Evolutionary conservation across 192 early-diverging fungal species (phyloP).

Genomic region (Entomortierella lignicola): DNA sequence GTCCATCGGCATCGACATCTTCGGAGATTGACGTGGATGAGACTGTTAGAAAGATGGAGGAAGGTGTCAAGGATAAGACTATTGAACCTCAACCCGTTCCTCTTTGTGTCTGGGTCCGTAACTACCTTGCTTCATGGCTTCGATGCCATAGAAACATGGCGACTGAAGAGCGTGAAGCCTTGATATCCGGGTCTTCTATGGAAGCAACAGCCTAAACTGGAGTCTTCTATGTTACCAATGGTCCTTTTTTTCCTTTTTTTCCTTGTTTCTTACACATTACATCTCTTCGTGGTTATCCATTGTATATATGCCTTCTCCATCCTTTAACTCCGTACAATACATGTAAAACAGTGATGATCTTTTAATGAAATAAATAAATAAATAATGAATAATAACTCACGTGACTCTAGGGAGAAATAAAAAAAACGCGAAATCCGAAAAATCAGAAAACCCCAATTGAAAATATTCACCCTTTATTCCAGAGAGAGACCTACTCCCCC

Average conservation of each 20-base stretch:
- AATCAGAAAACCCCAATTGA: no score
- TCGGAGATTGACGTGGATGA: slow-evolving; percentile 21
- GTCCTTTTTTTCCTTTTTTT: no score
- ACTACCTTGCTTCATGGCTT: slow-evolving; percentile 14
- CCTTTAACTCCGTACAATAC: no score
- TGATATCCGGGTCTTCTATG: slow-evolving; percentile 2
- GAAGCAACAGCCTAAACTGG: neutral
- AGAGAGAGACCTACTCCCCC: no score
- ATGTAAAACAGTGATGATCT: no score
- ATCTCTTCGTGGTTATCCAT: neutral
- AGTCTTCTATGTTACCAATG: no score
- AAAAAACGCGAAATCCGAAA: no score
- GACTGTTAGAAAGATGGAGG: slow-evolving; percentile 46
- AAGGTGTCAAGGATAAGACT: slow-evolving; percentile 43
- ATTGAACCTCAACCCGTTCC: slow-evolving; percentile 4
- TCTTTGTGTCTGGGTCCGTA: slow-evolving; percentile 19
- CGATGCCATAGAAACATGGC: slow-evolving; percentile 19
- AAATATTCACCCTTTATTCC: no score
- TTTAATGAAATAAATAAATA: no score
- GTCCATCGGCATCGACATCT: neutral
- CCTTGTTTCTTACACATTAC: neutral
- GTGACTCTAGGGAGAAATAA: no score
- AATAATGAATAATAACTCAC: no score
- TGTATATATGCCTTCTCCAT: no score
- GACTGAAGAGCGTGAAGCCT: slow-evolving; percentile 12